Percentiles rank a stretch among this genome's conserved stretches.
phyloP scores from a whole-genome alignment of 345 rosid genomes.

The Eucalyptus paniculata region DNA sequence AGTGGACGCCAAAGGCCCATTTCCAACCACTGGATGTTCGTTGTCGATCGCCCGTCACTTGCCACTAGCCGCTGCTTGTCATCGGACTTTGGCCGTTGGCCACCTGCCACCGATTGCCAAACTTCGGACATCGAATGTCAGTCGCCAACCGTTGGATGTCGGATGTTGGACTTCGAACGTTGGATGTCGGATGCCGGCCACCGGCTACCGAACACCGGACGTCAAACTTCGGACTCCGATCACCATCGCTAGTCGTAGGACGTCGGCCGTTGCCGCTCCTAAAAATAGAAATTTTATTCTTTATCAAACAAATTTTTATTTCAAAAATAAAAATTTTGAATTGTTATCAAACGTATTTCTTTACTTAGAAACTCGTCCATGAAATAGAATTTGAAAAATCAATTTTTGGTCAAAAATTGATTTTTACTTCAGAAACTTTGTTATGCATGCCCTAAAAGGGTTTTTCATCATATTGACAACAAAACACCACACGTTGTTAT shows the following conservation, averaged over 20 bases:
- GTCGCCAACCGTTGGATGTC: rapidly evolving
- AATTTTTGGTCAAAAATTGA: too few relatives aligned
- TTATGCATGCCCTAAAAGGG: rapidly evolving
- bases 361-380: rapidly evolving
- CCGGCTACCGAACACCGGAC: rapidly evolving
- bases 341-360: rapidly evolving
- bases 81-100: rapidly evolving
- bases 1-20: rapidly evolving
- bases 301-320: too few relatives aligned
- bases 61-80: rapidly evolving
- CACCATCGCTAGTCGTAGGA: rapidly evolving
- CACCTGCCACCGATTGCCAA: rapidly evolving
- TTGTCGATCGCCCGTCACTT: rapidly evolving
- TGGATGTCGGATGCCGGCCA: rapidly evolving
- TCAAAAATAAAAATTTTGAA: rapidly evolving
- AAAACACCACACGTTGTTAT: background rate
- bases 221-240: rapidly evolving
- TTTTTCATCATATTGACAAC: too few relatives aligned
- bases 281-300: too few relatives aligned
- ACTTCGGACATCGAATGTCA: rapidly evolving
- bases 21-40: rapidly evolving
- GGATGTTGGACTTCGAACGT: rapidly evolving
- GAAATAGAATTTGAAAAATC: rapidly evolving
- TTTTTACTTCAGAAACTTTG: rapidly evolving
- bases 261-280: rapidly evolving